A percentile compares a stretch with the other conserved stretches of the same genome.
Conservation (phyloP, 176 grass and related monocot genomes). For the Rhipidocladum racemiflorum region DNA sequence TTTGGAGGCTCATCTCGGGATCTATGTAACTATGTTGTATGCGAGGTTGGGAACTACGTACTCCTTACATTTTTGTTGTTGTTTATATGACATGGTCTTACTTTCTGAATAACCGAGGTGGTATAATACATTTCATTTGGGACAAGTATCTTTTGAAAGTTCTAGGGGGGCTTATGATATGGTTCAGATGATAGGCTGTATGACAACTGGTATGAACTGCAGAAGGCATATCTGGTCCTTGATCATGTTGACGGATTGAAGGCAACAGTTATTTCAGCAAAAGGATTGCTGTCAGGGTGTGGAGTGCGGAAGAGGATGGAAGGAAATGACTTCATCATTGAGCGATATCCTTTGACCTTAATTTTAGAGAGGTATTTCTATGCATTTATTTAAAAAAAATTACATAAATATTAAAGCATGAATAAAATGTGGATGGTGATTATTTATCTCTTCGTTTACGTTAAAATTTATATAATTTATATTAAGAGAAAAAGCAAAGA, state of each 20-base stretch:
- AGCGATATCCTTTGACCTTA: background rate
- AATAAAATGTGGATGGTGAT: too few relatives aligned
- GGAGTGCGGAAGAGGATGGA: background rate
- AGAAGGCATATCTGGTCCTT: background rate
- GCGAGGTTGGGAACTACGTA: background rate
- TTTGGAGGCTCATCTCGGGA: background rate
- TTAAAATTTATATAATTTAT: too few relatives aligned
- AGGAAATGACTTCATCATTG: too few relatives aligned
- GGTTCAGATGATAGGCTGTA: background rate
- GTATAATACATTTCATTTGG: background rate
- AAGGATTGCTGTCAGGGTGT: background rate
- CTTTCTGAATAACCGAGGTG: conserved; percentile 14
- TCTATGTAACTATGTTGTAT: background rate
- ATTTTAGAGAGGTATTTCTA: too few relatives aligned
- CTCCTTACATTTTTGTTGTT: background rate
- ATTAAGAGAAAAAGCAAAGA: too few relatives aligned
- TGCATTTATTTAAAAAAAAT: too few relatives aligned
- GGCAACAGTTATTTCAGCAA: background rate
- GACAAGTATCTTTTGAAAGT: background rate
- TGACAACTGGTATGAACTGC: background rate
- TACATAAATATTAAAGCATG: too few relatives aligned
- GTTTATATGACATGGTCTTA: conserved; percentile 2
- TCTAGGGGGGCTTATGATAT: background rate
- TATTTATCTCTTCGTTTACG: too few relatives aligned
- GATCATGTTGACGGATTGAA: background rate